phyloP scores from a whole-genome alignment of 139 green algal species.

The Limnomonas spitsbergensis region DNA sequence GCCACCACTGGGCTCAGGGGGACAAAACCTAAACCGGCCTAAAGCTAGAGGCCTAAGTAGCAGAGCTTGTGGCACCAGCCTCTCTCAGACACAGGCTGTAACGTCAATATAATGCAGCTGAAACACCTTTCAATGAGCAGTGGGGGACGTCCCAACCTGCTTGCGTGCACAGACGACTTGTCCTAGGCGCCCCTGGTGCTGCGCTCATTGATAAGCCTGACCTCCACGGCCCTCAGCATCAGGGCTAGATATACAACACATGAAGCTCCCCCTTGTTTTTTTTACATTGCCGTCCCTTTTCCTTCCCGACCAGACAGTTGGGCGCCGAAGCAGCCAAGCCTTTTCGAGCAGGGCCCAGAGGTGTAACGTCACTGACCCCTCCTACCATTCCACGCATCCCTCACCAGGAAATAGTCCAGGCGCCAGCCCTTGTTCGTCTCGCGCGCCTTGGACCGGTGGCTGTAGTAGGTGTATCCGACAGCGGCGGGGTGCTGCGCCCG shows the following conservation, averaged over 20 bases:
- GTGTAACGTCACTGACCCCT: too few species aligned
- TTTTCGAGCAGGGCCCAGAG: neutral
- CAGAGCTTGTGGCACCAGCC: too few species aligned
- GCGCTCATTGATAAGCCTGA: neutral
- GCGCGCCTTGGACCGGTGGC: conserved; percentile 37
- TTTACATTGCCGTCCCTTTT: neutral
- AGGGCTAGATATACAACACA: neutral
- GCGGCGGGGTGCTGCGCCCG: conserved; percentile 45
- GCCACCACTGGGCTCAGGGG: too few species aligned
- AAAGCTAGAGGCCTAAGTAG: too few species aligned
- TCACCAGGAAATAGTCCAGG: conserved; percentile 64
- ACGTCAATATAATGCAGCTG: too few species aligned
- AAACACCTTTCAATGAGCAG: too few species aligned
- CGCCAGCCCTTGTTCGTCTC: conserved; percentile 52
- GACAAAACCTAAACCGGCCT: too few species aligned
- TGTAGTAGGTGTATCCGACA: conserved; percentile 58
- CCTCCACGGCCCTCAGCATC: neutral
- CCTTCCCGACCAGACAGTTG: neutral
- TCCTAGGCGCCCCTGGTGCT: too few species aligned
- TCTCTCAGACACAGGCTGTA: too few species aligned
- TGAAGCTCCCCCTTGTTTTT: neutral
- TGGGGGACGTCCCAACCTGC: too few species aligned
- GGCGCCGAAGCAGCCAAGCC: neutral
- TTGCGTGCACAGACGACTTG: too few species aligned
- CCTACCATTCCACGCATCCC: too few species aligned